Conservation (phyloP, 2,329 filamentous ascomycete species). For the Aureobasidium melanogenum region DNA sequence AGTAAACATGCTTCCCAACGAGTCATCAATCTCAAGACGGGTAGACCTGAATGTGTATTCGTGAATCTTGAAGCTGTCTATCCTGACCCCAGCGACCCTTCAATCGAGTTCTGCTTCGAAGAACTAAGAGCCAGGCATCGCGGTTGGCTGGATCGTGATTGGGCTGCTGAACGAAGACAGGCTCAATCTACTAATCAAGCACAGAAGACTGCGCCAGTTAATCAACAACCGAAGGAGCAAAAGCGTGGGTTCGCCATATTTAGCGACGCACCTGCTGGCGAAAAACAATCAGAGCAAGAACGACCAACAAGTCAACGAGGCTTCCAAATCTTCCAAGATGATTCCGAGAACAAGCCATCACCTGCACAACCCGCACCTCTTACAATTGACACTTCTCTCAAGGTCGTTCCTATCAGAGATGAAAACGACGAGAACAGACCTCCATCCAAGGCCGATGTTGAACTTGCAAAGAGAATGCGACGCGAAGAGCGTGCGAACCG, state of each 20-base stretch:
- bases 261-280: constrained; percentile 9
- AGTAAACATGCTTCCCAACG: constrained; percentile 57
- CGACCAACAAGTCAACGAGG: constrained; percentile 13
- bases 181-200: background rate
- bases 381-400: constrained; percentile 20
- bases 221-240: constrained; percentile 9
- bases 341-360: constrained; percentile 15
- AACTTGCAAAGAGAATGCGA: constrained; percentile 39
- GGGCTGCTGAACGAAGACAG: constrained; percentile 13
- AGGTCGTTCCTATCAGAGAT: constrained; percentile 27
- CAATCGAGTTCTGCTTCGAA: constrained; percentile 77
- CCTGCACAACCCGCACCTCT: background rate
- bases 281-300: background rate
- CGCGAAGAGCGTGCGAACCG: constrained; percentile 41
- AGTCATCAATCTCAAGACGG: constrained; percentile 71
- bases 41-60: constrained; percentile 77
- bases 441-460: constrained; percentile 28
- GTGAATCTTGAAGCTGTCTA: constrained; percentile 82
- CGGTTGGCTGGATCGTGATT: constrained; percentile 52
- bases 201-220: background rate
- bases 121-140: constrained; percentile 73
- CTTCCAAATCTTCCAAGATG: constrained; percentile 10
- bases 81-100: constrained; percentile 59
- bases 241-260: constrained; percentile 14
- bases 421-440: constrained; percentile 41